phyloP scores from a whole-genome alignment of 257 asterid genomes.

The Plantago elongata region DNA sequence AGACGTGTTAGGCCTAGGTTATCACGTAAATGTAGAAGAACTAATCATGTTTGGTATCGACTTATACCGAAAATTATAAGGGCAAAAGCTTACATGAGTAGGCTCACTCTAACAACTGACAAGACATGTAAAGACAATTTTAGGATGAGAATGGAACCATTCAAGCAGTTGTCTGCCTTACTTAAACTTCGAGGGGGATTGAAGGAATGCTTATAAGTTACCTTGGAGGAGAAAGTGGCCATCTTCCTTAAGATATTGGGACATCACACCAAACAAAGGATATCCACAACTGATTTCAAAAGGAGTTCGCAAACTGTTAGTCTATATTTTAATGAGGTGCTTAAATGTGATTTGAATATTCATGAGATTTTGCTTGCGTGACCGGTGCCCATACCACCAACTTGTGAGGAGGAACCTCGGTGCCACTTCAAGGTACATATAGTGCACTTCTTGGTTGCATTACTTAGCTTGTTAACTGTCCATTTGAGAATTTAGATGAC shows the following conservation, averaged over 20 bases:
- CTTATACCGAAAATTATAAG: not conserved
- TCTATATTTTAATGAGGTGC: not conserved
- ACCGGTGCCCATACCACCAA: not conserved
- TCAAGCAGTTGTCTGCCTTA: not conserved
- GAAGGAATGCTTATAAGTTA: not conserved
- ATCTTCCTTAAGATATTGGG: not conserved
- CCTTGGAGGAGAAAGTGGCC: not conserved
- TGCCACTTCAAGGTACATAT: not conserved
- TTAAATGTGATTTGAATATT: not conserved
- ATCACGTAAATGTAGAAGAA: not conserved
- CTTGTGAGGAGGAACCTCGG: not conserved
- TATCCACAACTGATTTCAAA: not conserved
- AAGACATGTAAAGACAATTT: not conserved
- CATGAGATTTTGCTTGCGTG: not conserved
- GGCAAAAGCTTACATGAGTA: not conserved
- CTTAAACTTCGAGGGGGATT: not conserved
- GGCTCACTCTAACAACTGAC: not conserved
- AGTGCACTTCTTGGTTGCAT: no score
- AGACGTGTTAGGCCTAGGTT: not conserved
- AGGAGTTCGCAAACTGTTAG: not conserved
- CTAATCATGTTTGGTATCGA: not conserved
- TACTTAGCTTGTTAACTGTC: not conserved
- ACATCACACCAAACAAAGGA: not conserved
- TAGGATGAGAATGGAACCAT: not conserved
- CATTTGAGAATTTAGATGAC: no score